phyloP scores from a whole-genome alignment of 139 green algal genomes.

The Mychonastes homosphaera region DNA sequence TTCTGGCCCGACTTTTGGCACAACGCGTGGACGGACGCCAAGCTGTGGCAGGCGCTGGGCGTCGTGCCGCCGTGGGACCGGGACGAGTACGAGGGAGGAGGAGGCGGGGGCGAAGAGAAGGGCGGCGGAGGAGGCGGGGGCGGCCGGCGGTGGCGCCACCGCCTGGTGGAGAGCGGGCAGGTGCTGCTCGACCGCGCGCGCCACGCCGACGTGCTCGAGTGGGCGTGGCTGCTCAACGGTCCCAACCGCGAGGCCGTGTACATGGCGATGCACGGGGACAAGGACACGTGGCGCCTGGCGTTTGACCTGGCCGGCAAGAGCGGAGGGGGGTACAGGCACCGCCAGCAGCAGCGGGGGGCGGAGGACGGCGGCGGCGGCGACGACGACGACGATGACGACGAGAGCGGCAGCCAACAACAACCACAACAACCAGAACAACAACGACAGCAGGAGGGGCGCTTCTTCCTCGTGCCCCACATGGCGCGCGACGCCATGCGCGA shows the following conservation, averaged over 20 bases:
- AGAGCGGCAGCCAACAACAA: too few relatives aligned
- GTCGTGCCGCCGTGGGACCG: conserved; percentile 8
- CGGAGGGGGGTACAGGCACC: too few relatives aligned
- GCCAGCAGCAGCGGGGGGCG: too few relatives aligned
- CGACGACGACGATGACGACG: too few relatives aligned
- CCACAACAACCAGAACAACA: too few relatives aligned
- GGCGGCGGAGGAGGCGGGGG: too few relatives aligned
- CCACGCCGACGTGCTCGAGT: conserved; percentile 18
- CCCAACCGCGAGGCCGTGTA: conserved; percentile 1
- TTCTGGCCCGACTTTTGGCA: conserved; percentile 29
- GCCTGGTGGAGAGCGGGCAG: conserved; percentile 1
- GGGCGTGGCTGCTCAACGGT: conserved; percentile 13
- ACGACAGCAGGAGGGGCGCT: too few relatives aligned
- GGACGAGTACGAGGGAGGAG: not conserved
- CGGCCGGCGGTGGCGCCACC: too few relatives aligned
- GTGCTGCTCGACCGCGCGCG: conserved; percentile 13
- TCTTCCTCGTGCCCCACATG: too few relatives aligned
- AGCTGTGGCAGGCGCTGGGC: conserved; percentile 5
- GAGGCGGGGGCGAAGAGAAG: not conserved
- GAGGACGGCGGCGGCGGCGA: too few relatives aligned
- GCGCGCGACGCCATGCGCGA: too few relatives aligned
- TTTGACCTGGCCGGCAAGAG: conserved; percentile 18
- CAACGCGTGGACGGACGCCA: conserved; percentile 11
- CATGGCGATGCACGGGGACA: conserved; percentile 11
- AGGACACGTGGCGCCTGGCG: conserved; percentile 12